Evolutionary conservation across 352 stramenopile species (phyloP), one percentile per base, ranked within the genome.

Genomic region (Vaucheria bursata): DNA sequence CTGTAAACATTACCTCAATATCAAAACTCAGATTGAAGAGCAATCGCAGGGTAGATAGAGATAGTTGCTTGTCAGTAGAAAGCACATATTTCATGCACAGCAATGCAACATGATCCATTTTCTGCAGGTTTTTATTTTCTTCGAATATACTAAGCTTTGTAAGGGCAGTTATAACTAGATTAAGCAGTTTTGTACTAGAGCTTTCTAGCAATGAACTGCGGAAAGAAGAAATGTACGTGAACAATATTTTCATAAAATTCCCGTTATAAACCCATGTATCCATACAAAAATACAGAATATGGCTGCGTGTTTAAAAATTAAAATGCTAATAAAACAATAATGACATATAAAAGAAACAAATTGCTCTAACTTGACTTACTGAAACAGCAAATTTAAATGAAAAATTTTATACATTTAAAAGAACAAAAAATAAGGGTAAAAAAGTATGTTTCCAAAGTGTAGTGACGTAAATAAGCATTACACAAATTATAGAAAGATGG

Each of bases 1-100:
- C n/a, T n/a, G n/a, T n/a, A n/a, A n/a, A n/a, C n/a, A n/a, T 78
- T 32, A 79, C 67, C 33, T 87, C 84, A 25, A 88, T 82, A 78
- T 97, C 91, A 81, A 97, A 97, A 6, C 91, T 97, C 66, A 97
- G 77, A 75, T 97, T 97, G 87, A 97, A 97, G 12, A 97, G 80
- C 53, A 97, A 83, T 71, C 93, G 37, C 3, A 90, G 75, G 8
- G 81, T 75, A 18, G 83, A 75, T 29, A 81, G 36, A 31, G 85
- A 85, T 1, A 91, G 76, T 32, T 73, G 64, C 52, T 86, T 73
- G 53, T 78, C 84, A 1, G 72, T 83, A 74, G 81, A 86, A 36
- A 86, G 76, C 6, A 91, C 78, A 37, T 90, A 86, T 35, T 80
- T 40, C 8, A 83, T 75, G 5, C 90, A 38, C 29, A 80, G 75